Evolutionary conservation across 257 asterid species (phyloP).

Genomic region (Rauvolfia tetraphylla): DNA sequence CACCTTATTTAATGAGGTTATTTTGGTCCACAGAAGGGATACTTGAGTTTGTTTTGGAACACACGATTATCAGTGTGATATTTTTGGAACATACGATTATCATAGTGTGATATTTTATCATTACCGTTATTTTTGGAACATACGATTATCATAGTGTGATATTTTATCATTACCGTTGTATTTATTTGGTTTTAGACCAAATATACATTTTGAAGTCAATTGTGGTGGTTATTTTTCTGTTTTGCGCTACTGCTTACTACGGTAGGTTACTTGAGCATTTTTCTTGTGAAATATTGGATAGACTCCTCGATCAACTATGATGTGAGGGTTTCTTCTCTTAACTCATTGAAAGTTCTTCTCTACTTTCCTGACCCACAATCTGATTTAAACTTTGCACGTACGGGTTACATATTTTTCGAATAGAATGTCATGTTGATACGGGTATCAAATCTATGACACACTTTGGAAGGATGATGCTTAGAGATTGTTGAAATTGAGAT

Average conservation of each 20-base stretch:
- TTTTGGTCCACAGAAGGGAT: neutral
- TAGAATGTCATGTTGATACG: neutral
- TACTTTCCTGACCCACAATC: neutral
- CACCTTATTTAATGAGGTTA: constrained; percentile 1
- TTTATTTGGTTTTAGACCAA: neutral
- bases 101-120: neutral
- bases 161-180: neutral
- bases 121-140: too few relatives aligned
- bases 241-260: neutral
- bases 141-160: neutral
- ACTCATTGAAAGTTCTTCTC: neutral
- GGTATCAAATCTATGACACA: neutral
- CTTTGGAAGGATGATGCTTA: neutral
- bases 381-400: neutral
- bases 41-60: neutral
- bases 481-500: neutral
- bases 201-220: neutral
- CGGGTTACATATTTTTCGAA: too few relatives aligned
- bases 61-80: too few relatives aligned
- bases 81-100: too few relatives aligned
- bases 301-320: neutral
- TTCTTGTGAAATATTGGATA: neutral
- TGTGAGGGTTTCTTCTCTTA: neutral
- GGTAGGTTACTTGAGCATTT: neutral
- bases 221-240: neutral